A percentile compares a stretch with the other conserved stretches of the same genome.
phyloP scores from a whole-genome alignment of 169 alveolate genomes.

The Cryptosporidium meleagridis region DNA sequence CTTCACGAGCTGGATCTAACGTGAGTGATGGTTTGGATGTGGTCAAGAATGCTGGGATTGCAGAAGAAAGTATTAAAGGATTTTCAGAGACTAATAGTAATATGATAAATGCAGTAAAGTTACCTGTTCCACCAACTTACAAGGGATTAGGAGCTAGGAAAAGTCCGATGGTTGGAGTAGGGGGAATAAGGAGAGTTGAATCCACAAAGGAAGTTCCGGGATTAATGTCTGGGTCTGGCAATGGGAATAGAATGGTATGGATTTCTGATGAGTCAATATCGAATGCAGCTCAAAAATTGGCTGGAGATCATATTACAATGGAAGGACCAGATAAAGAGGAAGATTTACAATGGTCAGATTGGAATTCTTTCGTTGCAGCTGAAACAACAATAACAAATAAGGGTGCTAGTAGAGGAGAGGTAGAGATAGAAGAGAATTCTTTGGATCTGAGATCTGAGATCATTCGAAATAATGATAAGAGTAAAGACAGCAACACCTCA shows the following conservation, averaged over 20 bases:
- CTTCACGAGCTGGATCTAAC: neutral
- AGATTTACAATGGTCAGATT: neutral
- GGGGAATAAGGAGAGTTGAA: neutral
- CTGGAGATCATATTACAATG: neutral
- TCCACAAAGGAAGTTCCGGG: neutral
- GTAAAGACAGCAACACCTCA: neutral
- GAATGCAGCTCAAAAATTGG: constrained; percentile 39
- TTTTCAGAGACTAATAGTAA: neutral
- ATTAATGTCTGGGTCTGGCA: neutral
- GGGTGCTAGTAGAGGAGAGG: neutral
- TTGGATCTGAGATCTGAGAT: neutral
- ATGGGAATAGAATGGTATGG: neutral
- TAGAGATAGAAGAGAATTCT: neutral
- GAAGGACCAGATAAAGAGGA: neutral
- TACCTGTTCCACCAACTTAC: neutral
- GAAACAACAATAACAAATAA: neutral
- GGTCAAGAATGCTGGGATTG: neutral
- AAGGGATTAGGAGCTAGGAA: neutral
- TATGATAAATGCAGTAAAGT: neutral
- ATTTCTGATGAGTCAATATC: constrained; percentile 27
- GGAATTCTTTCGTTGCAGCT: constrained; percentile 44
- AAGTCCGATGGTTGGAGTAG: neutral
- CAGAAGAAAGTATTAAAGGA: neutral
- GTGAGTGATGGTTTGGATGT: neutral
- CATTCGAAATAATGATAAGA: neutral